Evolutionary conservation across 1,284 basidiomycete genomes (phyloP), one percentile per base, ranked within the genome.

Genomic region (Apiotrichum mycotoxinovorans): DNA sequence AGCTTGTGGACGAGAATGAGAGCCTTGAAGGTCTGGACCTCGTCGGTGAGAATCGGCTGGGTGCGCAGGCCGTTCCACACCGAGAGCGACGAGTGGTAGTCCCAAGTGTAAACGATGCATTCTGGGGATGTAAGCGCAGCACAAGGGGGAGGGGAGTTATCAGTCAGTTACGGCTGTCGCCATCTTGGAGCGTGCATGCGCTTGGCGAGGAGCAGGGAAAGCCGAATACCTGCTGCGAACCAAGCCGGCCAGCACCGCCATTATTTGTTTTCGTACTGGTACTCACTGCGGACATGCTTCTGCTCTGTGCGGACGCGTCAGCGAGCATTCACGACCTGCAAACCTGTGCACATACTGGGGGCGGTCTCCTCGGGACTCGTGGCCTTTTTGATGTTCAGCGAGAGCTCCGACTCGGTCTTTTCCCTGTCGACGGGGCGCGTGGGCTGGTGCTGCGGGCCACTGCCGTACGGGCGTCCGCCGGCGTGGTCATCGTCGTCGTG

Each of bases 81-180:
- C 9, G 92, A 93, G 67, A 91, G 86, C 38, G 92, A 95, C n/a
- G 90, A 89, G 72, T 95, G 92, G 72, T 96, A 96, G 76, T 97
- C 93, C 93, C 93, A 96, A 17, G 93, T 96, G 77, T 93, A 97
- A 34, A 97, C 90, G 73, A 97, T 95, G 68, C 89, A 91, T 80
- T 95, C 93, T 96, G 73, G 40, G 33, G 40, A 54, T 58, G 22
- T 37, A 42, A 37, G 44, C 17, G 17, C 25, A 12, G 23, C 44
- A n/a, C 8, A 5, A 14, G 34, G 22, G 20, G 30, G 20, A 34
- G 27, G 41, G 8, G 20, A 25, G 7, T 42, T 17, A 7, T 25
- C 8, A 8, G n/a, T 8, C 9, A 8, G 41, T 15, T 42, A n/a
- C n/a, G n/a, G n/a, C n/a, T n/a, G n/a, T n/a, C n/a, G n/a, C n/a